Base-by-base conservation (phyloP, 148 eudicot genomes). In the Selenicereus undatus region DNA sequence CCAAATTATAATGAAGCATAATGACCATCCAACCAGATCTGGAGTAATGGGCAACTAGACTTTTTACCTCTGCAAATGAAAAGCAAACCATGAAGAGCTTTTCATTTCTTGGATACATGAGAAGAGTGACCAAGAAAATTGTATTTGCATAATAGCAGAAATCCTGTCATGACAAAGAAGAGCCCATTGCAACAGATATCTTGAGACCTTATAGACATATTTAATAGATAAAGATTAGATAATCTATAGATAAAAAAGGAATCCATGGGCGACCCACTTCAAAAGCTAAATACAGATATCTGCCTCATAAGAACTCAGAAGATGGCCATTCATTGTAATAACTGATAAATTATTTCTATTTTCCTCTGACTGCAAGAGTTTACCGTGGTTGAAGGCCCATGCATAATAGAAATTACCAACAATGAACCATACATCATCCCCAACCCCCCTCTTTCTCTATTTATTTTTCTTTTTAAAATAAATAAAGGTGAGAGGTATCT, bases 61-160 rank as follows among this genome's bases (percentile, higher is more conserved):
- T 8, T 27, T 83, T 84, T 81, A 96, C 98, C 98, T 96, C 98
- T 3, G 98, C 95, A 89, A 96, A 96, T 76, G 99, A 91, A 88
- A 96, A 96, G 88, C 94, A 96, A 85, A 96, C 86, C 99, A 96
- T 92, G 88, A 96, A 96, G 79, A 96, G 91, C 91, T 92, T 96
- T 88, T 96, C 99, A 80, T 96, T 88, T 83, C 68, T 88, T 0
- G 97, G 99, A 82, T 83, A 91, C 79, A 90, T 85, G 74, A 96
- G 90, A 82, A 96, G 91, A 80, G 89, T 89, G 85, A 96, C 81
- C 88, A 96, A 89, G 88, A 91, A 92, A 82, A 96, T 92, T 27
- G 98, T 94, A 86, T 96, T 96, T 80, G 99, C 99, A 85, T 96
- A 94, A 86, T 96, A 94, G 90, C 98, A 96, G 80, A 96, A 96